These are phyloP conservation scores for Penicillium glabrum DNA, from an alignment of 2,329 filamentous ascomycete species.

Conservation along the genomic window DNA sequence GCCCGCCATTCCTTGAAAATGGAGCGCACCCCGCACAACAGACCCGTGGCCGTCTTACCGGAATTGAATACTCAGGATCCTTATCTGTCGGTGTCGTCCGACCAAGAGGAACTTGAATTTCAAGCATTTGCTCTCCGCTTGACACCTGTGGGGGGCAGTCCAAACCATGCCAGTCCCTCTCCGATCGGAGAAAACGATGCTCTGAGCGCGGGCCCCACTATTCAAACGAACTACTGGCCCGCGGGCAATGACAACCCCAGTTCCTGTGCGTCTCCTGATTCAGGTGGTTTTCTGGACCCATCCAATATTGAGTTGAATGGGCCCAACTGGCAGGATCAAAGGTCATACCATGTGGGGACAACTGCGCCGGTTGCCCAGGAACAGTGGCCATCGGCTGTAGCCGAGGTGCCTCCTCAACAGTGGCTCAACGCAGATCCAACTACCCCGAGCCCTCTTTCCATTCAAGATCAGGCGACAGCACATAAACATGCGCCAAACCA, in stretches of 20 bases:
- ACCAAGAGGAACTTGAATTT: slow-evolving; percentile 40
- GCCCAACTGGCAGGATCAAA: slow-evolving; percentile 10
- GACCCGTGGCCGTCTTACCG: slow-evolving; percentile 29
- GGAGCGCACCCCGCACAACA: slow-evolving; percentile 24
- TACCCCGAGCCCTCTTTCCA: slow-evolving; percentile 30
- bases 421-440: slow-evolving; percentile 35
- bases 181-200: slow-evolving; percentile 18
- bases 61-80: slow-evolving; percentile 36
- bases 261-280: slow-evolving; percentile 9
- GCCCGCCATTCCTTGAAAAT: slow-evolving; percentile 13
- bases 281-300: slow-evolving; percentile 15
- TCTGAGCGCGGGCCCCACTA: slow-evolving; percentile 10
- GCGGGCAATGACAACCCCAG: slow-evolving; percentile 9
- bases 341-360: slow-evolving; percentile 10
- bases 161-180: slow-evolving; percentile 13
- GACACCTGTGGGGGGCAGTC: slow-evolving; percentile 25
- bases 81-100: slow-evolving; percentile 40
- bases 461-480: slow-evolving; percentile 10
- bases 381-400: slow-evolving; percentile 18
- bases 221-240: slow-evolving; percentile 12
- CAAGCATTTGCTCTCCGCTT: slow-evolving; percentile 33
- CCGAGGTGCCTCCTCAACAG: slow-evolving; percentile 22
- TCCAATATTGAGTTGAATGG: slow-evolving; percentile 17
- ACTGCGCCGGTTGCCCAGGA: neutral
- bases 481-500: slow-evolving; percentile 13